A percentile compares a stretch with the other conserved stretches of the same genome.
phyloP scores from a whole-genome alignment of 495 filamentous ascomycete genomes.

The Penicillium cataractarum region DNA sequence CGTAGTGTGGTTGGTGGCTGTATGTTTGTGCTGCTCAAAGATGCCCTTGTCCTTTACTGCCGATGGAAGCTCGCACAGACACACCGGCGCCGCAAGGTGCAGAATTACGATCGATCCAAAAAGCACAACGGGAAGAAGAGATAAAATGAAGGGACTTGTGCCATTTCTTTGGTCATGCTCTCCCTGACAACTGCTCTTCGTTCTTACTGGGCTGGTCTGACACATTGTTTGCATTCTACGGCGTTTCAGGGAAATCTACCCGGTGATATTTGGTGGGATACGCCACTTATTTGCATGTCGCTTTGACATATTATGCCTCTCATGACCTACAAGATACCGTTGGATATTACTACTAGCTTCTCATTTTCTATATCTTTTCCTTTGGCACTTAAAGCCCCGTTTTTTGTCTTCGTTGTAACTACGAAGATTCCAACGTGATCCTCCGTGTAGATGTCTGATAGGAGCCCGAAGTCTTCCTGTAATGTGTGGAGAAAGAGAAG shows the following conservation, averaged over 20 bases:
- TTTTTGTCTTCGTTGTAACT: neutral
- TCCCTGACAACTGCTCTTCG: neutral
- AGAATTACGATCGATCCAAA: constrained; percentile 62
- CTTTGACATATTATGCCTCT: constrained; percentile 27
- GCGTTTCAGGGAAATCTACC: constrained; percentile 25
- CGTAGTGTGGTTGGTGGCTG: constrained; percentile 80
- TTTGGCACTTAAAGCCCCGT: neutral
- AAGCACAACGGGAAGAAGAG: constrained; percentile 32
- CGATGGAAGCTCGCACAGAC: constrained; percentile 73
- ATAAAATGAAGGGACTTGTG: constrained; percentile 9
- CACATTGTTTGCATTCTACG: constrained; percentile 28
- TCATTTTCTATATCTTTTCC: neutral
- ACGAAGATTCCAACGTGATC: neutral
- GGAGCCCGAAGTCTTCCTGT: neutral
- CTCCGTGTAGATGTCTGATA: neutral
- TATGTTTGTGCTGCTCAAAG: constrained; percentile 75
- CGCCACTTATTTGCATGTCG: constrained; percentile 18
- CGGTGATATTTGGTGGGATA: constrained; percentile 13
- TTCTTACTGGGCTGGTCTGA: constrained; percentile 8
- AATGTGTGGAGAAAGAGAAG: neutral
- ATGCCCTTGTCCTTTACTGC: constrained; percentile 73
- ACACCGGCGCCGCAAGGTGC: constrained; percentile 64
- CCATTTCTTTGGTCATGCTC: neutral
- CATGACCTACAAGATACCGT: constrained; percentile 22
- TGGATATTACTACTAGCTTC: constrained; percentile 12